Evolutionary conservation across 148 eudicot genomes (phyloP).

Genomic region (Rhododendron ovatum): DNA sequence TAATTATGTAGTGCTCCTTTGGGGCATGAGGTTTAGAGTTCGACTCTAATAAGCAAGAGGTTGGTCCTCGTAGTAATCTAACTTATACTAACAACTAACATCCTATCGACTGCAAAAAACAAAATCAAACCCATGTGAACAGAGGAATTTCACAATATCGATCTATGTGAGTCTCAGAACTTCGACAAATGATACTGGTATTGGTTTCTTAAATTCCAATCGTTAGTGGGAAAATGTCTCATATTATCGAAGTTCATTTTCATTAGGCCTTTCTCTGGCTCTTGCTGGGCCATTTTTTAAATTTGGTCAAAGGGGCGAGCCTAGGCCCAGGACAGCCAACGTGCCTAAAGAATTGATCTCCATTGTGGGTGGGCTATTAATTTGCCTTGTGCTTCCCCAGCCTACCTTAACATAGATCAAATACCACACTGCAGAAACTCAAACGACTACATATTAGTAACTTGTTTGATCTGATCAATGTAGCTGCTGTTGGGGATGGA

Average conservation of each 20-base stretch:
- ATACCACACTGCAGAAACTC: background rate
- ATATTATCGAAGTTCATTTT: background rate
- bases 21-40: too few relatives aligned
- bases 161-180: background rate
- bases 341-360: background rate
- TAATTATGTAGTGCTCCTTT: too few relatives aligned
- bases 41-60: too few relatives aligned
- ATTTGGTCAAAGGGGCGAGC: background rate
- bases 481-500: slow-evolving; percentile 41
- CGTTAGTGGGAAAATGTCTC: background rate
- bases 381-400: background rate
- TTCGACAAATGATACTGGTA: background rate
- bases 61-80: too few relatives aligned
- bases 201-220: background rate
- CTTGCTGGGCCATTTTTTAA: background rate
- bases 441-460: background rate
- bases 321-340: background rate
- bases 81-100: too few relatives aligned
- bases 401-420: background rate
- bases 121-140: too few relatives aligned
- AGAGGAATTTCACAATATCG: too few relatives aligned
- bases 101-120: too few relatives aligned
- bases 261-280: background rate
- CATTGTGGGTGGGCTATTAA: background rate
- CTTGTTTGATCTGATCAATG: background rate